Evolutionary conservation across 2,329 filamentous ascomycete genomes (phyloP).

Genomic region (Fusarium avenaceum): DNA sequence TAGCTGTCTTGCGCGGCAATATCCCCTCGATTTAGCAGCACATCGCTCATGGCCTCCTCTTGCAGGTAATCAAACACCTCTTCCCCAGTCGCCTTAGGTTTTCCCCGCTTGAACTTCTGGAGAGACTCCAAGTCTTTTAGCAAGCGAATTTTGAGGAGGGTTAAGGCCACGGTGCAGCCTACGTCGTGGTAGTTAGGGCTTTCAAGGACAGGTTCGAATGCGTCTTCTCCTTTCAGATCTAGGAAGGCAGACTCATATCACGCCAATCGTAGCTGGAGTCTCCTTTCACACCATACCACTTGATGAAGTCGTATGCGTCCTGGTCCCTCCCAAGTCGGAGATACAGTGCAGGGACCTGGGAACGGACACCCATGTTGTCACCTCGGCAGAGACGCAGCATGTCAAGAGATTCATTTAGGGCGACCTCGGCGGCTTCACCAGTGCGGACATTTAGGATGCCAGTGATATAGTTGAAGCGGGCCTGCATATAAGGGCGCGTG

Average conservation of each 20-base stretch:
- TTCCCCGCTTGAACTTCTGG: not conserved
- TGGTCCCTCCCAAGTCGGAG: slow-evolving; percentile 22
- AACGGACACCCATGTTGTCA: slow-evolving; percentile 14
- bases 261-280: slow-evolving; percentile 9
- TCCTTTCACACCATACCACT: slow-evolving; percentile 7
- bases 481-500: slow-evolving; percentile 27
- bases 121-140: slow-evolving; percentile 16
- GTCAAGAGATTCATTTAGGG: not conserved
- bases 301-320: slow-evolving; percentile 27
- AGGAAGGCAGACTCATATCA: slow-evolving; percentile 8
- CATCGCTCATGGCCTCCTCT: slow-evolving; percentile 24
- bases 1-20: not conserved
- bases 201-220: slow-evolving; percentile 15
- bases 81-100: not conserved
- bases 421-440: slow-evolving; percentile 7
- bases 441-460: slow-evolving; percentile 21
- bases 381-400: slow-evolving; percentile 14
- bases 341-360: slow-evolving; percentile 6
- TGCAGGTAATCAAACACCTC: slow-evolving; percentile 1
- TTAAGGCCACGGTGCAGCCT: slow-evolving; percentile 16
- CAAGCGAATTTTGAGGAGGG: slow-evolving; percentile 20
- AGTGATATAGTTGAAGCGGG: not conserved
- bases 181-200: not conserved
- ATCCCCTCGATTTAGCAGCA: slow-evolving; percentile 10
- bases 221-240: slow-evolving; percentile 10